phyloP scores from a whole-genome alignment of 2,329 filamentous ascomycete genomes.

The Ascochyta fabae region DNA sequence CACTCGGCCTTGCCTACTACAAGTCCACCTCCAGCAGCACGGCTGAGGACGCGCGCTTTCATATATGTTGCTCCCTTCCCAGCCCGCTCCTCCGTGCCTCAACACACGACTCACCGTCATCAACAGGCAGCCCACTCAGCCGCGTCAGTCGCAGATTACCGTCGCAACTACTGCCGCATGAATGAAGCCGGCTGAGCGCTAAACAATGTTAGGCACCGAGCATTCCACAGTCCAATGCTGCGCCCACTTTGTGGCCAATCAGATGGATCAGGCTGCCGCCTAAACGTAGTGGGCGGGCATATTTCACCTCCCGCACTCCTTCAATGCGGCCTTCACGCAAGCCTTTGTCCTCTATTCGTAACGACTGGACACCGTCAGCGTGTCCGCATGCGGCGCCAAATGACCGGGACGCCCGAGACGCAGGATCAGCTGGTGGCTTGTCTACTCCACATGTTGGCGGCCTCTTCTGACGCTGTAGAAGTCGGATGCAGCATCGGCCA shows the following conservation, averaged over 20 bases:
- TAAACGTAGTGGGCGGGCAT: slow-evolving; percentile 5
- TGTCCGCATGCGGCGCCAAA: slow-evolving; percentile 1
- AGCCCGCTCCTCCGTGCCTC: slow-evolving; percentile 14
- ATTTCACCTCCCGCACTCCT: slow-evolving; percentile 6
- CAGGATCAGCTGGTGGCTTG: slow-evolving; percentile 1
- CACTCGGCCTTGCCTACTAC: not conserved
- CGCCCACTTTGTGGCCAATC: slow-evolving; percentile 11
- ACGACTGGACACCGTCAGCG: slow-evolving; percentile 11
- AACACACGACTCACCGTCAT: slow-evolving; percentile 17
- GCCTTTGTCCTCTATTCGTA: not conserved
- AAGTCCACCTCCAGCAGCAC: not conserved
- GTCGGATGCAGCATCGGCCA: too few species aligned
- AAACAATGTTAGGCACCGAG: slow-evolving; percentile 14
- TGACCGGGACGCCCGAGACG: not conserved
- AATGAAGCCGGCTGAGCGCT: slow-evolving; percentile 17
- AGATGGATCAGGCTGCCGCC: slow-evolving; percentile 1
- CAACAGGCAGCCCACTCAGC: slow-evolving; percentile 18
- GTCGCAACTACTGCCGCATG: slow-evolving; percentile 17
- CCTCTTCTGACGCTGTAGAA: not conserved
- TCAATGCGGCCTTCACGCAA: not conserved
- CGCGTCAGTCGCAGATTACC: slow-evolving; percentile 14
- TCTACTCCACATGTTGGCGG: slow-evolving; percentile 6
- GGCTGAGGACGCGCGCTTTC: slow-evolving; percentile 10
- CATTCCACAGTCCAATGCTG: slow-evolving; percentile 9
- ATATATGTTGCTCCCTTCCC: slow-evolving; percentile 13